A percentile compares a stretch with the other conserved stretches of the same genome.
These are phyloP conservation scores for Ascochyta lentis DNA, from an alignment of 2,329 filamentous ascomycete species.

Conservation along the genomic window DNA sequence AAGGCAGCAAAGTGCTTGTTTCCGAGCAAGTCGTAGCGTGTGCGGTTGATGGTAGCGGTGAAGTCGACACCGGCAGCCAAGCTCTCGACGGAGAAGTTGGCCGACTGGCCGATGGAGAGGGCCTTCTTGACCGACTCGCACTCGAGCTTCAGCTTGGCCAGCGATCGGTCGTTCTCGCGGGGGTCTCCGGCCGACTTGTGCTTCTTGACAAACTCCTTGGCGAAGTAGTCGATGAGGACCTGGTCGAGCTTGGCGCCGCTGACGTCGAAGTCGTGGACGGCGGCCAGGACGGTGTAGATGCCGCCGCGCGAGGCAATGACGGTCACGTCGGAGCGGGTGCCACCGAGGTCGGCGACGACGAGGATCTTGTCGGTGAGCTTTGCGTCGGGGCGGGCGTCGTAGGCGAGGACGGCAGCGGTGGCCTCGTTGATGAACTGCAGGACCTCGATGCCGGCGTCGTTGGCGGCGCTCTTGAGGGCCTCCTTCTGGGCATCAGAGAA, in stretches of 20 bases:
- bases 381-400: conserved; percentile 83
- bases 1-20: conserved; percentile 89
- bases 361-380: conserved; percentile 83
- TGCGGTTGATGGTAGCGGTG: conserved; percentile 87
- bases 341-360: conserved; percentile 91
- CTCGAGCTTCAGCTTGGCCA: conserved; percentile 93
- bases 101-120: conserved; percentile 84
- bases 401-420: conserved; percentile 84
- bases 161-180: conserved; percentile 75
- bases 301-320: conserved; percentile 90
- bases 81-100: conserved; percentile 91
- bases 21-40: conserved; percentile 88
- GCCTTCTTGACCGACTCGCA: conserved; percentile 91
- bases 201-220: conserved; percentile 99
- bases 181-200: conserved; percentile 78
- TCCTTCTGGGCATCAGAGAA: conserved; percentile 86
- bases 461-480: conserved; percentile 78
- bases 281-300: conserved; percentile 94
- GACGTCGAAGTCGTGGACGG: conserved; percentile 94
- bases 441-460: conserved; percentile 82
- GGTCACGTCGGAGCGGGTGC: conserved; percentile 88
- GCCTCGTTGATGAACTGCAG: conserved; percentile 94
- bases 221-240: conserved; percentile 92
- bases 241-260: conserved; percentile 86
- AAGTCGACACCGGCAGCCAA: conserved; percentile 90